Evolutionary conservation across 169 alveolate genomes (phyloP).

Genomic region (Fabrea salina): DNA sequence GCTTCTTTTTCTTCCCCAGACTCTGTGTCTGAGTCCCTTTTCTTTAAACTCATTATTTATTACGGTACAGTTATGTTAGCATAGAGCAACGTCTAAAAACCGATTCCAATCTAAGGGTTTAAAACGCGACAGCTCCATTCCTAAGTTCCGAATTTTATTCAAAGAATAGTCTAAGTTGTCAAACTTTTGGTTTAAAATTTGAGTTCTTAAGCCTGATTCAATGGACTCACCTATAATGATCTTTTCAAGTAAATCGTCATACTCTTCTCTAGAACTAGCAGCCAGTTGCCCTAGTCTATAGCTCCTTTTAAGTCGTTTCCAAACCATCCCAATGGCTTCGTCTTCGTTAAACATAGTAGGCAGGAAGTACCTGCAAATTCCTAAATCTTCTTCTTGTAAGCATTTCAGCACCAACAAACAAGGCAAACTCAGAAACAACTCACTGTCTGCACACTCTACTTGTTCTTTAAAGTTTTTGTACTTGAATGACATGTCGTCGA

Average conservation of each 20-base stretch:
- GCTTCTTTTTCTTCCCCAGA: slow-evolving; percentile 18
- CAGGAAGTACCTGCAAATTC: slow-evolving; percentile 56
- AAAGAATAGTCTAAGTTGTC: slow-evolving; percentile 35
- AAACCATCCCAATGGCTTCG: slow-evolving; percentile 34
- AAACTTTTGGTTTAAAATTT: slow-evolving; percentile 28
- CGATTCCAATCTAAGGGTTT: slow-evolving; percentile 75
- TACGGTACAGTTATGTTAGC: too few relatives aligned
- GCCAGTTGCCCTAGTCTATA: slow-evolving; percentile 48
- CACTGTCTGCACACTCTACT: slow-evolving; percentile 71
- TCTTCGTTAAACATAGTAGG: slow-evolving; percentile 61
- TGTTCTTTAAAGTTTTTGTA: slow-evolving; percentile 59
- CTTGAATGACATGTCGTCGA: slow-evolving; percentile 65
- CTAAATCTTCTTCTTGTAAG: slow-evolving; percentile 66
- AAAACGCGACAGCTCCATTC: slow-evolving; percentile 60
- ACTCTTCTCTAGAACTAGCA: slow-evolving; percentile 45
- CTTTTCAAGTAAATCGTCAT: slow-evolving; percentile 55
- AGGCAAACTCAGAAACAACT: slow-evolving; percentile 71
- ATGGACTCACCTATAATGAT: slow-evolving; percentile 45
- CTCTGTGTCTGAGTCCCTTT: slow-evolving; percentile 23
- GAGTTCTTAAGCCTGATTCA: slow-evolving; percentile 24
- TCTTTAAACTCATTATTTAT: too few relatives aligned
- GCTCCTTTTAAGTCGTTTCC: slow-evolving; percentile 38
- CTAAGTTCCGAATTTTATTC: slow-evolving; percentile 53
- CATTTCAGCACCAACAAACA: slow-evolving; percentile 58
- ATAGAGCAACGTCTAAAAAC: slow-evolving; percentile 70